Evolutionary conservation across 495 filamentous ascomycete genomes (phyloP), one percentile per base, ranked within the genome.

Genomic region (Podospora fimiseda): DNA sequence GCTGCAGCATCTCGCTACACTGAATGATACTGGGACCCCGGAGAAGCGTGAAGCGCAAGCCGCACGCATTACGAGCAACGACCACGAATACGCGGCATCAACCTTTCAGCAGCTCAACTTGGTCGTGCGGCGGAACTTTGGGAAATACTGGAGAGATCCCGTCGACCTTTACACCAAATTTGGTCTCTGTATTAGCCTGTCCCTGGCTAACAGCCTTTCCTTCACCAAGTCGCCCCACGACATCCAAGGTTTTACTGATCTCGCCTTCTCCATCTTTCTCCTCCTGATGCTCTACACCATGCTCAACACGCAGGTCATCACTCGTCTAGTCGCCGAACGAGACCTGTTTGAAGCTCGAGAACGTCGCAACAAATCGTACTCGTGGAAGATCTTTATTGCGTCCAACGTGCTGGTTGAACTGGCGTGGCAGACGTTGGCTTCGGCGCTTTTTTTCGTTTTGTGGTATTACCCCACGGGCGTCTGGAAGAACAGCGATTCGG

Each of bases 291-390:
- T 70, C 42, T 68, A 72, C 54, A 63, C 6, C 39, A 70, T 69
- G 15, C 53, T 75, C 13, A 70, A 75, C 51, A 62, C 69, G 41
- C 73, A 77, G 53, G 73, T 87, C 23, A 83, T 87, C 70, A 85
- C 87, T 1, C 79, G 78, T 20, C 88, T 84, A 57, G 69, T 87
- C 51, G 63, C 73, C 46, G 72, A 81, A 33, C 75, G 86, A 9
- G 78, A 79, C 16, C 72, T 91, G 1, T 90, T 84, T 61, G 74
- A 84, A 58, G 79, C 82, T 0, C 78, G 87, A 15, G 87, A 90
- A 63, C 74, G 78, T 19, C 81, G 80, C n/a, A 80, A 80, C 14
- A 87, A 85, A 56, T 82, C 84, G 18, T 90, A 90, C 62, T 81
- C 77, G 8, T 89, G 85, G 86, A 60, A 75, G 19, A 79, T 69